Percentiles rank a stretch among this genome's conserved stretches.
Evolutionary conservation across 2,329 filamentous ascomycete genomes (phyloP).

Genomic region (Sphaceloma murrayae): DNA sequence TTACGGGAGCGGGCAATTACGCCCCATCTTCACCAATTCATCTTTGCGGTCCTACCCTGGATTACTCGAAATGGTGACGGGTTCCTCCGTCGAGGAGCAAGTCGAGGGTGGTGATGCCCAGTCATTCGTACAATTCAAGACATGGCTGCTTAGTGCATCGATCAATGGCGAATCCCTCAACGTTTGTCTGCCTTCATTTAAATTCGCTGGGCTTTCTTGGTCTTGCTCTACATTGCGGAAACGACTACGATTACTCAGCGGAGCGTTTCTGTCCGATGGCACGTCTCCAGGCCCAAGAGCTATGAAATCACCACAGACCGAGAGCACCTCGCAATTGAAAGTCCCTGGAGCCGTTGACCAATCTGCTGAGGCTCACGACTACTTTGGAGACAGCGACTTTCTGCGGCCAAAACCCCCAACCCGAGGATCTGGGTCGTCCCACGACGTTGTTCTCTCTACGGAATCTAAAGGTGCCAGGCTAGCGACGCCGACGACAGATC

Average conservation of each 20-base stretch:
- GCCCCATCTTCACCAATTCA: constrained; percentile 59
- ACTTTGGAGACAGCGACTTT: constrained; percentile 32
- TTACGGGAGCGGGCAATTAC: constrained; percentile 44
- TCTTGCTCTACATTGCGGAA: constrained; percentile 59
- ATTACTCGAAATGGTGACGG: constrained; percentile 48
- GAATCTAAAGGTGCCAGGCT: constrained; percentile 9
- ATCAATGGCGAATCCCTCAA: constrained; percentile 45
- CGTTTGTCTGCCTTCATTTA: constrained; percentile 45
- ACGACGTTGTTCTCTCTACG: constrained; percentile 3
- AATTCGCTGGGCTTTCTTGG: constrained; percentile 60
- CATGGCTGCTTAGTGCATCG: constrained; percentile 55
- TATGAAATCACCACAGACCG: constrained; percentile 1
- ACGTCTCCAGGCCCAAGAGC: constrained; percentile 17
- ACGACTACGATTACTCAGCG: constrained; percentile 59
- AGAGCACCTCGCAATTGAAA: constrained; percentile 3
- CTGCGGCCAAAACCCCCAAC: constrained; percentile 15
- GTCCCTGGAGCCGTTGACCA: too few species aligned
- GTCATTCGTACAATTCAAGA: constrained; percentile 56
- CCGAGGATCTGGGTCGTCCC: not conserved
- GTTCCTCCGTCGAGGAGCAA: constrained; percentile 31
- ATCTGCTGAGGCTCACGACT: constrained; percentile 33
- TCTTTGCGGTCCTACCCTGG: constrained; percentile 51
- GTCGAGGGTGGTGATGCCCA: constrained; percentile 32
- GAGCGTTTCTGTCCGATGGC: constrained; percentile 29
- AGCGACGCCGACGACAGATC: constrained; percentile 7